Percentiles rank a stretch among this genome's conserved stretches.
phyloP scores from a whole-genome alignment of 441 rosid species.

The Euphorbia corollata region DNA sequence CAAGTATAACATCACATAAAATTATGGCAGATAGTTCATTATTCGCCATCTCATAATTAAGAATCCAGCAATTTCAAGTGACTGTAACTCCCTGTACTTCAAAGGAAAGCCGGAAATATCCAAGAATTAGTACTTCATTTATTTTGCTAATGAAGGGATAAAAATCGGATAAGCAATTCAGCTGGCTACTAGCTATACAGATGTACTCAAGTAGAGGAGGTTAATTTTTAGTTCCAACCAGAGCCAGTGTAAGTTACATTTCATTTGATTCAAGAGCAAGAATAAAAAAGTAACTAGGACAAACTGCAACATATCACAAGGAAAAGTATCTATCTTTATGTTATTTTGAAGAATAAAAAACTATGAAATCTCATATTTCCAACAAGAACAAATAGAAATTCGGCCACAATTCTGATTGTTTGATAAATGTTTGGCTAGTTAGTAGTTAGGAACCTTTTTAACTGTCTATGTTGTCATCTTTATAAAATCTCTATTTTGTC shows the following conservation, averaged over 20 bases:
- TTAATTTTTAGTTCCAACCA: not conserved
- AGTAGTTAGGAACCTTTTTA: not conserved
- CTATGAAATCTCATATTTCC: not conserved
- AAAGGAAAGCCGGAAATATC: not conserved
- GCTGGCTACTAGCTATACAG: not conserved
- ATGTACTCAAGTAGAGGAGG: not conserved
- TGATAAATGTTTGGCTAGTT: not conserved
- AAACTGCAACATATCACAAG: not conserved
- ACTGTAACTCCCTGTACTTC: too few relatives aligned
- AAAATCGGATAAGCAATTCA: not conserved
- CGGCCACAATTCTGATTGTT: not conserved
- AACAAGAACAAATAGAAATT: not conserved
- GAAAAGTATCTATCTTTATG: not conserved
- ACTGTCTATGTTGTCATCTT: not conserved
- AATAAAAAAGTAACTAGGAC: not conserved
- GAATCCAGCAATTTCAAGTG: slow-evolving; percentile 1
- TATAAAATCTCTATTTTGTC: not conserved
- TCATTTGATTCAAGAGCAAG: not conserved
- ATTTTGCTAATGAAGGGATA: not conserved
- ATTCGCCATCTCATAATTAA: slow-evolving; percentile 1
- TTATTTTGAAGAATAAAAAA: not conserved
- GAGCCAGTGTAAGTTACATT: not conserved
- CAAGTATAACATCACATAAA: not conserved
- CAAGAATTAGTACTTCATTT: not conserved
- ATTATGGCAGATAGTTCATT: not conserved